phyloP scores from a whole-genome alignment of 305 asterid species.

The Coffea humblotiana region DNA sequence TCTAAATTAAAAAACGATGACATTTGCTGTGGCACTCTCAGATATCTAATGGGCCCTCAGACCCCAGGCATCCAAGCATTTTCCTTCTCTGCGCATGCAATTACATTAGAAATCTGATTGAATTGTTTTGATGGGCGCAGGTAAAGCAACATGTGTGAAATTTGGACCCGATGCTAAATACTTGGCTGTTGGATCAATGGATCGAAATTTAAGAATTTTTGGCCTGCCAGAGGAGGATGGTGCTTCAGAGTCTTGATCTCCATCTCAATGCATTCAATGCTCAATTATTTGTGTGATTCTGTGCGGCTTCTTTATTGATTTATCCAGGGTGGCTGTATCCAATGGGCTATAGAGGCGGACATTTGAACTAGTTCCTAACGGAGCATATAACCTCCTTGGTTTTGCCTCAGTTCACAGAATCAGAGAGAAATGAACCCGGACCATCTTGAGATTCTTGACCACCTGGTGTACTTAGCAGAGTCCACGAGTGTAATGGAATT shows the following conservation, averaged over 20 bases:
- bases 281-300: not conserved
- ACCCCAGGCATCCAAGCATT: not conserved
- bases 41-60: not conserved
- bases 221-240: conserved; percentile 70
- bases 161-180: conserved; percentile 89
- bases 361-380: not conserved
- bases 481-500: conserved; percentile 5
- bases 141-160: conserved; percentile 70
- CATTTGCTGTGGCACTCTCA: not conserved
- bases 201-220: conserved; percentile 83
- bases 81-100: not conserved
- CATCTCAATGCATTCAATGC: not conserved
- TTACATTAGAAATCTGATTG: not conserved
- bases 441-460: not conserved
- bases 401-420: not conserved
- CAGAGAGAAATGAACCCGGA: not conserved
- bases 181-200: conserved; percentile 94
- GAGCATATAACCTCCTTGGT: not conserved
- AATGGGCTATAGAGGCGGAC: not conserved
- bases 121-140: conserved; percentile 37
- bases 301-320: not conserved
- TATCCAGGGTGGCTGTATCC: not conserved
- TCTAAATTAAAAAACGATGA: not conserved
- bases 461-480: not conserved
- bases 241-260: conserved; percentile 48